Evolutionary conservation across 208 protist genomes (phyloP).

Genomic region (Paratrypanosoma confusum): DNA sequence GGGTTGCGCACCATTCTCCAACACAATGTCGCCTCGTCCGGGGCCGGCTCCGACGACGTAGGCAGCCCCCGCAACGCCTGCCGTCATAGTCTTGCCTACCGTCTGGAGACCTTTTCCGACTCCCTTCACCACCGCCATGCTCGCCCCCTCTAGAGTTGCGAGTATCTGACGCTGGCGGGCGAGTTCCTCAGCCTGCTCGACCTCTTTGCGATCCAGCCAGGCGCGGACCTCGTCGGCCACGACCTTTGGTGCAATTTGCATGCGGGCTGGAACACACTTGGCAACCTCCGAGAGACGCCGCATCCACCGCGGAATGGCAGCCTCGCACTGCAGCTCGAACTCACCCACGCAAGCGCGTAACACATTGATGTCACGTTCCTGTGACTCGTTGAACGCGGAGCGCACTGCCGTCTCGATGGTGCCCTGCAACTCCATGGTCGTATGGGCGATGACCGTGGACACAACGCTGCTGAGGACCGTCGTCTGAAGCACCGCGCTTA

Average conservation of each 20-base stretch:
- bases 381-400: conserved; percentile 24
- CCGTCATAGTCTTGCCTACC: conserved; percentile 37
- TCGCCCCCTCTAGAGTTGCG: conserved; percentile 42
- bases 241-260: conserved; percentile 41
- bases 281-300: conserved; percentile 33
- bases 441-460: conserved; percentile 56
- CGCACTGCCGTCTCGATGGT: conserved; percentile 47
- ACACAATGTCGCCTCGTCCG: no score
- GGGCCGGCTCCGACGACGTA: conserved; percentile 1
- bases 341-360: conserved; percentile 47
- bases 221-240: conserved; percentile 37
- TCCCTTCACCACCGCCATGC: conserved; percentile 44
- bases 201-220: conserved; percentile 44
- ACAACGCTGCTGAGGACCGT: conserved; percentile 69
- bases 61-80: conserved; percentile 14
- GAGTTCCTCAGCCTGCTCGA: conserved; percentile 23
- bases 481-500: conserved; percentile 43
- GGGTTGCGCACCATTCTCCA: no score
- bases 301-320: conserved; percentile 51
- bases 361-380: conserved; percentile 38
- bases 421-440: conserved; percentile 42
- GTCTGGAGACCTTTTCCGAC: conserved; percentile 38
- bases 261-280: conserved; percentile 44
- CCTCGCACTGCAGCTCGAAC: conserved; percentile 37
- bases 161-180: conserved; percentile 42